These are phyloP conservation scores for Lipomyces sp. DNA, from an alignment of 805 yeast species.

Conservation along the genomic window DNA sequence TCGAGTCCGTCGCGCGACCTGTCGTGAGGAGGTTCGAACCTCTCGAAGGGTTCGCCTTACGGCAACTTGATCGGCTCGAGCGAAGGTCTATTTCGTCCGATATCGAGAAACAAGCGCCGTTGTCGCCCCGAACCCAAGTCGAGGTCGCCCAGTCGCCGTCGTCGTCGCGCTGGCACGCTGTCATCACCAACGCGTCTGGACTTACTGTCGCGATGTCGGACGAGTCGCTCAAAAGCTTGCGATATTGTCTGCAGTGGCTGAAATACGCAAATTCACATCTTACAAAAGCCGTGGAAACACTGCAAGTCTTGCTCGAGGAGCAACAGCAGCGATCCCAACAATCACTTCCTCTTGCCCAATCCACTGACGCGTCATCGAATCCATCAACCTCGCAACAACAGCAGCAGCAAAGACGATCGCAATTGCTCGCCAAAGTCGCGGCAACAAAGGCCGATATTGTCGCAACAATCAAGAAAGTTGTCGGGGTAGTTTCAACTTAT, in stretches of 20 bases:
- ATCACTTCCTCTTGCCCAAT: slow-evolving; percentile 34
- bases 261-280: slow-evolving; percentile 81
- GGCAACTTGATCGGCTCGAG: slow-evolving; percentile 40
- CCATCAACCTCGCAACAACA: slow-evolving; percentile 8
- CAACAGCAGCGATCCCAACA: slow-evolving; percentile 43
- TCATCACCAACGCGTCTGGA: slow-evolving; percentile 41
- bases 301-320: slow-evolving; percentile 58
- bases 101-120: slow-evolving; percentile 4
- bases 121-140: neutral
- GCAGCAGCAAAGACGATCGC: slow-evolving; percentile 35
- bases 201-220: slow-evolving; percentile 54
- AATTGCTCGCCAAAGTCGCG: slow-evolving; percentile 38
- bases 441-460: slow-evolving; percentile 78
- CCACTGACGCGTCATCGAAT: slow-evolving; percentile 34
- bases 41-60: slow-evolving; percentile 42
- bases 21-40: slow-evolving; percentile 51
- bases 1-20: slow-evolving; percentile 57
- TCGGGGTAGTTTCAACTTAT: slow-evolving; percentile 81
- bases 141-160: slow-evolving; percentile 9
- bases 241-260: slow-evolving; percentile 77
- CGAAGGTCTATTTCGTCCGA: slow-evolving; percentile 19
- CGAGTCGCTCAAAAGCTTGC: slow-evolving; percentile 75
- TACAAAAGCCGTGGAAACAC: slow-evolving; percentile 63
- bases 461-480: slow-evolving; percentile 85
- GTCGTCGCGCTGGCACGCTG: slow-evolving; percentile 27